phyloP scores from a whole-genome alignment of 2,329 filamentous ascomycete species.

The Penicillium sp. region DNA sequence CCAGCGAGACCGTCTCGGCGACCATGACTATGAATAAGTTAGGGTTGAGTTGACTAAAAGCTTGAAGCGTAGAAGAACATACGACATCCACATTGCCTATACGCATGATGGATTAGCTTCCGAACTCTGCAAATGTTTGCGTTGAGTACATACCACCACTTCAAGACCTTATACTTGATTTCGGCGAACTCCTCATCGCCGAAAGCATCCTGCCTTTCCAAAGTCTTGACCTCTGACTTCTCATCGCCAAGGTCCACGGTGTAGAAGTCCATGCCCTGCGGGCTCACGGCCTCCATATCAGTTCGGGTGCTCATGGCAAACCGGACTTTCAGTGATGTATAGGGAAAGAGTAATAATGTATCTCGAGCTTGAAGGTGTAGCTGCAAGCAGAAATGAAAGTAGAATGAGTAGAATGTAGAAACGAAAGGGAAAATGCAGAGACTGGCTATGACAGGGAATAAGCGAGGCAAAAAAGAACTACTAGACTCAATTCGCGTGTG shows the following conservation, averaged over 20 bases:
- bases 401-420: background rate
- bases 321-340: background rate
- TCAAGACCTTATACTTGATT: conserved; percentile 26
- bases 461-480: background rate
- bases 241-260: conserved; percentile 11
- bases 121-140: conserved; percentile 3
- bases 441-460: background rate
- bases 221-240: conserved; percentile 15
- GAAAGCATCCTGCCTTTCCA: conserved; percentile 22
- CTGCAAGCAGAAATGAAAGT: background rate
- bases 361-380: background rate
- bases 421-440: background rate
- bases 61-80: conserved; percentile 8
- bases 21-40: conserved; percentile 44
- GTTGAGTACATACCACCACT: conserved; percentile 20
- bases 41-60: background rate
- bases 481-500: conserved; percentile 4
- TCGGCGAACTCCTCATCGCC: conserved; percentile 25
- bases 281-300: background rate
- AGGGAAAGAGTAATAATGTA: background rate
- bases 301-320: background rate
- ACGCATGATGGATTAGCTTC: background rate
- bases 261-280: background rate
- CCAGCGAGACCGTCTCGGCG: conserved; percentile 53
- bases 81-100: conserved; percentile 42